Conservation (phyloP, 805 yeast genomes). For the Ogataea wickerhamii region DNA sequence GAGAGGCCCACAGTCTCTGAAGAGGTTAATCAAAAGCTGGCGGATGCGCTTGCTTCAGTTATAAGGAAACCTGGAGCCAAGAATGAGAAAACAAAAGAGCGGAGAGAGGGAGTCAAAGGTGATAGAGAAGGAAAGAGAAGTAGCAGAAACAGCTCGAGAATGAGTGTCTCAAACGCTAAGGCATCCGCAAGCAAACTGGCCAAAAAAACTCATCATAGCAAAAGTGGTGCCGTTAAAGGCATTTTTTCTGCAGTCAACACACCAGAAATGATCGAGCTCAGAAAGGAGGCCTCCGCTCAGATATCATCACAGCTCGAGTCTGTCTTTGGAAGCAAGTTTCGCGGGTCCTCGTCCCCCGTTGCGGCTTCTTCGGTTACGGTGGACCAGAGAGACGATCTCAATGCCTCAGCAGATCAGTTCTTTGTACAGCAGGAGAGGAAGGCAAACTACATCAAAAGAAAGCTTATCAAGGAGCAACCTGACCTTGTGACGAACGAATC, state of each 20-base stretch:
- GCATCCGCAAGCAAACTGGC: background rate
- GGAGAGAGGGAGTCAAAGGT: background rate
- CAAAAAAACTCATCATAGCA: no score
- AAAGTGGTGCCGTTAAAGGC: background rate
- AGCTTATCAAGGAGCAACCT: background rate
- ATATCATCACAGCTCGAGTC: background rate
- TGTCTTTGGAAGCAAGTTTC: background rate
- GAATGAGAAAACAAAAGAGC: no score
- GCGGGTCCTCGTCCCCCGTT: no score
- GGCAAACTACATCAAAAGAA: conserved; percentile 8
- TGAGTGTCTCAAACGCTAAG: background rate
- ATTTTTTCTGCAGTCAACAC: background rate
- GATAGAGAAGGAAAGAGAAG: background rate
- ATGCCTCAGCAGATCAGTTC: background rate
- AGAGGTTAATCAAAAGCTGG: background rate
- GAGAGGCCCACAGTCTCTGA: background rate
- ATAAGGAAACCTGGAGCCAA: background rate
- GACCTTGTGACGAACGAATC: conserved; percentile 5
- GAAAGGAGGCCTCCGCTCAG: background rate
- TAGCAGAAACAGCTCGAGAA: background rate
- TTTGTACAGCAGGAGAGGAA: conserved; percentile 4
- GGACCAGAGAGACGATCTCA: background rate
- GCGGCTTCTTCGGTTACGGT: no score
- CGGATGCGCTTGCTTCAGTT: background rate
- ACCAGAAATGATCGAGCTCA: background rate